Conservation (phyloP, 2,329 filamentous ascomycete species). For the Aspergillus proliferans region DNA sequence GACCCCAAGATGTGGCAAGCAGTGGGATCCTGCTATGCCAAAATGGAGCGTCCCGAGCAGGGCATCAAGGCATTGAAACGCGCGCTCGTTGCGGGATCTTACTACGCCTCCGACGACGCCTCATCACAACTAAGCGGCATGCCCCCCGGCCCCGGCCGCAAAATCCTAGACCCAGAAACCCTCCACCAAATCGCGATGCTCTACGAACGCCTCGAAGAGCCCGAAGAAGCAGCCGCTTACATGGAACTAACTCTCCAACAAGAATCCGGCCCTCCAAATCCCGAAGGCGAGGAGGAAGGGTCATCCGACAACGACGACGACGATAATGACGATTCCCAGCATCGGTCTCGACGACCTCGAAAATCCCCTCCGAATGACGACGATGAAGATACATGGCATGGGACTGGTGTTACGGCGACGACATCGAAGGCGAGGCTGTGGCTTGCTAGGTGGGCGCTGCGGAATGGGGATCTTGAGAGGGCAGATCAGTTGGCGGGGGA, state of each 20-base stretch:
- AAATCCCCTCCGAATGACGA: conserved; percentile 24
- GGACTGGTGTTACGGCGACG: conserved; percentile 81
- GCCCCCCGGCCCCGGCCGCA: conserved; percentile 25
- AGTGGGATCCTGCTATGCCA: conserved; percentile 83
- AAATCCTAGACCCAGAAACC: conserved; percentile 78
- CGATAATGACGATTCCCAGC: conserved; percentile 28
- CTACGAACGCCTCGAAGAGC: conserved; percentile 73
- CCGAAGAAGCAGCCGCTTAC: conserved; percentile 77
- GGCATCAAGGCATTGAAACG: conserved; percentile 94
- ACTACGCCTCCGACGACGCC: conserved; percentile 52
- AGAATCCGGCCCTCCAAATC: conserved; percentile 62
- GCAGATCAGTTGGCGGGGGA: conserved; percentile 81
- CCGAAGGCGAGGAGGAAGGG: conserved; percentile 21
- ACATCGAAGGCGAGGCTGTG: conserved; percentile 91
- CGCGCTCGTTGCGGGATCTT: conserved; percentile 79
- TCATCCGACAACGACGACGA: conserved; percentile 28
- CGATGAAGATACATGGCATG: conserved; percentile 37
- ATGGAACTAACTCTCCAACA: conserved; percentile 96
- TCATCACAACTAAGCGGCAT: conserved; percentile 10
- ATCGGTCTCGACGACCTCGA: conserved; percentile 40
- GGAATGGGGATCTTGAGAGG: conserved; percentile 64
- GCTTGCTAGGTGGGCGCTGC: conserved; percentile 78
- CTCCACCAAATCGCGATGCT: conserved; percentile 83
- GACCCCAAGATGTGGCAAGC: conserved; percentile 99
- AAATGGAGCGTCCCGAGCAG: conserved; percentile 79